Percentiles rank a stretch among this genome's conserved stretches.
These are phyloP conservation scores for Hemisphaericaspora subhashii DNA, from an alignment of 1,139 yeast genomes.

Conservation along the genomic window DNA sequence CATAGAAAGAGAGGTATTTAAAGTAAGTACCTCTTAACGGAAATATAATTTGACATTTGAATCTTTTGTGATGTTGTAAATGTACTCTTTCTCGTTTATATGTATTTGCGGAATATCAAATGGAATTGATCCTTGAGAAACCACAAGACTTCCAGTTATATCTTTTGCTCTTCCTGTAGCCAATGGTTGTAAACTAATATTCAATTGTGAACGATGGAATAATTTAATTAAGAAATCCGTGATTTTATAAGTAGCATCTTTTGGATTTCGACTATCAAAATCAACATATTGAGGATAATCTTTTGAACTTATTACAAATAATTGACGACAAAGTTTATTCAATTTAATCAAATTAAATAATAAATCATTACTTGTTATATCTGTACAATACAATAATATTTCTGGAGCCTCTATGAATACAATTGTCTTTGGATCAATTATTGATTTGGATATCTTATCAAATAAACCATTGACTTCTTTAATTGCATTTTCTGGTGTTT, in stretches of 20 bases:
- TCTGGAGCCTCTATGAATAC: constrained; percentile 53
- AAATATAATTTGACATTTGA: constrained; percentile 44
- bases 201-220: constrained; percentile 49
- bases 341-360: constrained; percentile 36
- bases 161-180: constrained; percentile 83
- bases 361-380: constrained; percentile 31
- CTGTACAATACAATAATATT: constrained; percentile 45
- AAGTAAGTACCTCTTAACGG: constrained; percentile 24
- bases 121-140: constrained; percentile 53
- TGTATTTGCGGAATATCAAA: constrained; percentile 17
- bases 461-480: constrained; percentile 23
- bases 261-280: constrained; percentile 23
- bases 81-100: constrained; percentile 62
- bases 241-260: constrained; percentile 37
- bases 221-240: constrained; percentile 50
- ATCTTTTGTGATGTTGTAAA: constrained; percentile 63
- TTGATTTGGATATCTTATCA: constrained; percentile 17
- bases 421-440: constrained; percentile 22
- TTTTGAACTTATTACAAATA: constrained; percentile 35
- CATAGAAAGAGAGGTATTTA: constrained; percentile 35
- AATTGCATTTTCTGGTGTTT: constrained; percentile 22
- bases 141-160: constrained; percentile 68
- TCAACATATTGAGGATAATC: constrained; percentile 43
- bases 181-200: constrained; percentile 60
- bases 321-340: constrained; percentile 33